Conservation (phyloP, 1,139 yeast species). For the Pneumocystis canis region DNA sequence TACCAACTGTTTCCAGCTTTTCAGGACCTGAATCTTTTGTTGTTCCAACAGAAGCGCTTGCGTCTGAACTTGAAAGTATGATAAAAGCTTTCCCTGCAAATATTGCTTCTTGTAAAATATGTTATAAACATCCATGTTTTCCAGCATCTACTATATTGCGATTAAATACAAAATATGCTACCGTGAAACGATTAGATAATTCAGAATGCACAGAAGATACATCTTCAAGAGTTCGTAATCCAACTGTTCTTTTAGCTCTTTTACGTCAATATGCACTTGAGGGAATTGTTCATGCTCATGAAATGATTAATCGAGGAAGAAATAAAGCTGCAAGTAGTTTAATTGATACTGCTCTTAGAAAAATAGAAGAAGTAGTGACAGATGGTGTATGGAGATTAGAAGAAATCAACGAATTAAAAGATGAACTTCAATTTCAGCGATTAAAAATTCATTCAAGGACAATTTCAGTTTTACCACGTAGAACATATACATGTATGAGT, state of each 20-base stretch:
- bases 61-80: background rate
- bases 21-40: background rate
- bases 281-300: background rate
- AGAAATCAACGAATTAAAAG: background rate
- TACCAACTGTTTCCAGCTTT: background rate
- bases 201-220: background rate
- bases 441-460: background rate
- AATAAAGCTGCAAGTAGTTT: background rate
- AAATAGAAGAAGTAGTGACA: background rate
- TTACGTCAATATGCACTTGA: background rate
- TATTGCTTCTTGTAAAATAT: background rate
- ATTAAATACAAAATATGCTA: background rate
- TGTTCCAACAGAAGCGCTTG: background rate
- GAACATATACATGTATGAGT: background rate
- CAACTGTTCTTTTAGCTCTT: background rate
- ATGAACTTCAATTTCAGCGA: background rate
- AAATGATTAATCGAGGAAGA: background rate
- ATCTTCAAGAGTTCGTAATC: background rate
- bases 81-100: background rate
- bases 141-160: background rate
- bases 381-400: background rate
- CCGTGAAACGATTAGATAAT: background rate
- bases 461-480: background rate
- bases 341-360: background rate
- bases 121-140: background rate